phyloP scores from a whole-genome alignment of 2,329 filamentous ascomycete species.

The Sarocladium strictum region DNA sequence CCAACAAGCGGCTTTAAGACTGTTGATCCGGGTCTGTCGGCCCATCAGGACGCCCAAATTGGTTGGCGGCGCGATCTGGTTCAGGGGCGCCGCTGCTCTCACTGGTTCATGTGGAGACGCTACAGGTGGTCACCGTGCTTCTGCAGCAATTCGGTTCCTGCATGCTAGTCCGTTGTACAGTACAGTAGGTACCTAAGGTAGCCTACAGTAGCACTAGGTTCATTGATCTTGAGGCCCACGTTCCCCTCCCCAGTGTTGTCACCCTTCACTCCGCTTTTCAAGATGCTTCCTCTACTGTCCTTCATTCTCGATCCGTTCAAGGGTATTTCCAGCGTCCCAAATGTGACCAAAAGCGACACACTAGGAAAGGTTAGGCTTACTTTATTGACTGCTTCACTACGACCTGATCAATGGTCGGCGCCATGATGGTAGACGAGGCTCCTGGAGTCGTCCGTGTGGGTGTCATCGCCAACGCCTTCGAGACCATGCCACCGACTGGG shows the following conservation, averaged over 20 bases:
- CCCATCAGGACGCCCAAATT: background rate
- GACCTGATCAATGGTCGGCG: background rate
- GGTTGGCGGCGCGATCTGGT: background rate
- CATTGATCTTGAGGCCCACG: background rate
- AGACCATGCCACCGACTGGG: background rate
- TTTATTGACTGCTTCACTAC: background rate
- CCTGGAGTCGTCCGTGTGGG: too few species aligned
- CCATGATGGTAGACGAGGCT: background rate
- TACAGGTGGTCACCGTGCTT: background rate
- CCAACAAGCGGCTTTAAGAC: too few species aligned
- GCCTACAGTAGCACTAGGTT: too few species aligned
- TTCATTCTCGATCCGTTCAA: too few species aligned
- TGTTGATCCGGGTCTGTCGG: conserved; percentile 7
- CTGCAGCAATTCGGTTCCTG: conserved; percentile 1
- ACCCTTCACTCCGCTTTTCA: background rate
- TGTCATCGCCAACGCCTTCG: background rate
- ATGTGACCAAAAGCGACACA: too few species aligned
- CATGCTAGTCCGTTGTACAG: background rate
- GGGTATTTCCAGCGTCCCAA: too few species aligned
- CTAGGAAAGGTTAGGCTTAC: too few species aligned
- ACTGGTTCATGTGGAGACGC: background rate
- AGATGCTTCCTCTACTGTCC: background rate
- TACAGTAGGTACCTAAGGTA: too few species aligned
- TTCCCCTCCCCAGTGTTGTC: background rate
- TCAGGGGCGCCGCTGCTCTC: background rate